Conservation (phyloP, 768 basidiomycete genomes). For the Filobasidium floriforme region DNA sequence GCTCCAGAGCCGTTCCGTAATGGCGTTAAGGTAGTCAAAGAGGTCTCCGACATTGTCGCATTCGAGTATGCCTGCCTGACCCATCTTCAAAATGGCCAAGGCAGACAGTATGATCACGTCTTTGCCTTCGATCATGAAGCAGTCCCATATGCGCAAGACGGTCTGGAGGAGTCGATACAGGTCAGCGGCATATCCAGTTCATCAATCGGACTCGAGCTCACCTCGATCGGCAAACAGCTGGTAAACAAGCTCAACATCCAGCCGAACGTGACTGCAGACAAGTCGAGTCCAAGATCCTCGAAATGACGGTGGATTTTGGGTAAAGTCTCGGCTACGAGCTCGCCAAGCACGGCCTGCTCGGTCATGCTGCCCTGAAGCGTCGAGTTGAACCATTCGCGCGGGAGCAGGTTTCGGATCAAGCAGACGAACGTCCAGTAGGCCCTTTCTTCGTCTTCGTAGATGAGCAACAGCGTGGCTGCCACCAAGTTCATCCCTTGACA, state of each 20-base stretch:
- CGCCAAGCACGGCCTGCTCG: slow-evolving; percentile 80
- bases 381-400: slow-evolving; percentile 88
- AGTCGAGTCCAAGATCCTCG: slow-evolving; percentile 71
- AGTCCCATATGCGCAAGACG: slow-evolving; percentile 90
- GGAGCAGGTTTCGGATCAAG: slow-evolving; percentile 79
- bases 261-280: slow-evolving; percentile 91
- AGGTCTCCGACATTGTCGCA: slow-evolving; percentile 81
- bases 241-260: slow-evolving; percentile 98
- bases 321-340: slow-evolving; percentile 69
- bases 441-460: slow-evolving; percentile 90
- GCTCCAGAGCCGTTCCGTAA: slow-evolving; percentile 90
- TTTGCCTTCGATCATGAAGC: slow-evolving; percentile 85
- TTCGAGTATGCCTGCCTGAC: slow-evolving; percentile 72
- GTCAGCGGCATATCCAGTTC: neutral
- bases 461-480: slow-evolving; percentile 84
- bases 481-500: slow-evolving; percentile 65
- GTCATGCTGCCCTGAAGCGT: slow-evolving; percentile 85
- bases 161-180: slow-evolving; percentile 52
- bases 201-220: slow-evolving; percentile 36
- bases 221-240: slow-evolving; percentile 91
- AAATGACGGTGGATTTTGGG: slow-evolving; percentile 73
- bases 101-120: slow-evolving; percentile 65
- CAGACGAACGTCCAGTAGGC: slow-evolving; percentile 91
- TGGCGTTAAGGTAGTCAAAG: slow-evolving; percentile 77
- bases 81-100: slow-evolving; percentile 71